Evolutionary conservation across 129 eudicot genomes (phyloP).

Genomic region (Oenanthe sinensis): DNA sequence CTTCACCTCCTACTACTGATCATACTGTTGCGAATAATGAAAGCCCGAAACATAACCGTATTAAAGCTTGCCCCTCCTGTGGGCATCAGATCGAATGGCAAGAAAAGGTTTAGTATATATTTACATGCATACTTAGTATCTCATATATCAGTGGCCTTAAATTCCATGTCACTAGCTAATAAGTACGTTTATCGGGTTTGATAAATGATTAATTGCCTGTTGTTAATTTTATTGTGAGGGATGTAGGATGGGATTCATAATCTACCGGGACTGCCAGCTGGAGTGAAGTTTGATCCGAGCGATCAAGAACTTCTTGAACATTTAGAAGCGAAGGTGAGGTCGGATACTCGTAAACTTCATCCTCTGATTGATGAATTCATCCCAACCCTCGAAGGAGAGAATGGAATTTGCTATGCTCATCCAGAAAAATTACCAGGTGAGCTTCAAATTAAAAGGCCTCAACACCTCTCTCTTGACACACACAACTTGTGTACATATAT

Average conservation of each 20-base stretch:
- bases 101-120: conserved; percentile 29
- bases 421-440: conserved; percentile 69
- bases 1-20: conserved; percentile 6
- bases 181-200: not conserved
- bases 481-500: not conserved
- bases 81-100: conserved; percentile 43
- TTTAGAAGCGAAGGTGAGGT: conserved; percentile 54
- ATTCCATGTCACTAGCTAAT: not conserved
- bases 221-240: not conserved
- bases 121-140: not conserved
- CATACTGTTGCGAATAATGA: not conserved
- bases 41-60: conserved; percentile 10
- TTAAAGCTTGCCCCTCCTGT: conserved; percentile 49
- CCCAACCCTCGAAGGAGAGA: conserved; percentile 57
- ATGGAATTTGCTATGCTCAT: conserved; percentile 75
- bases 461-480: not conserved
- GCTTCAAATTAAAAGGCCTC: not conserved
- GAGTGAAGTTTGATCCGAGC: conserved; percentile 76
- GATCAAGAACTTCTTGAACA: conserved; percentile 64
- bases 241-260: conserved; percentile 44
- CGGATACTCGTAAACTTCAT: conserved; percentile 38
- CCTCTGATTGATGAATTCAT: conserved; percentile 70
- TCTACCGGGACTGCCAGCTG: conserved; percentile 62
- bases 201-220: not conserved
- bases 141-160: not conserved